Evolutionary conservation across 352 stramenopile species (phyloP).

Genomic region (Blastocystis sp.): DNA sequence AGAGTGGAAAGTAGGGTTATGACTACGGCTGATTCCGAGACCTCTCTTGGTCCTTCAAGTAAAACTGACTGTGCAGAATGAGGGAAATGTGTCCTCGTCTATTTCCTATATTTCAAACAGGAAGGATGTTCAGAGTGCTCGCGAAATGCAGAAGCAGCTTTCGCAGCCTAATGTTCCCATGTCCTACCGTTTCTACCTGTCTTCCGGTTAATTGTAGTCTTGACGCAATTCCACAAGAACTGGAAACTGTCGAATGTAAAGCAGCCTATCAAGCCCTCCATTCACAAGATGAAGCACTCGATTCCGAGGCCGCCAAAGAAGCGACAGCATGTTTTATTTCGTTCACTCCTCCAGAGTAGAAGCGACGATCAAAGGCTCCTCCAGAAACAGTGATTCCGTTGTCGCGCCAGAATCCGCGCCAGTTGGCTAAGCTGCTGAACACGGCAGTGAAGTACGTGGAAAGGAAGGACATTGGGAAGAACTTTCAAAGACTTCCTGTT

Average conservation of each 20-base stretch:
- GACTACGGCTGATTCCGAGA: background rate
- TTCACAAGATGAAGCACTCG: background rate
- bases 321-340: background rate
- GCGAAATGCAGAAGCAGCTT: background rate
- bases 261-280: background rate
- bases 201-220: background rate
- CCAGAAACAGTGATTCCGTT: background rate
- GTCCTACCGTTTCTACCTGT: background rate
- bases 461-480: background rate
- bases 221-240: background rate
- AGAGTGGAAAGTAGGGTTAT: background rate
- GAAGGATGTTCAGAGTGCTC: background rate
- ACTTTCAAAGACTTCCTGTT: background rate
- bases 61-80: slow-evolving; percentile 1
- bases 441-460: background rate
- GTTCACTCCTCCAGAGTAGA: background rate
- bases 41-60: slow-evolving; percentile 1
- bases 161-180: background rate
- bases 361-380: background rate
- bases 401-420: background rate
- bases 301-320: background rate
- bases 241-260: background rate
- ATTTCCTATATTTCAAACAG: background rate
- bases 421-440: background rate
- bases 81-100: background rate